Percentiles rank a stretch among this genome's conserved stretches.
phyloP scores from a whole-genome alignment of 2,329 filamentous ascomycete genomes.

The Pseudopyricularia cyperi region DNA sequence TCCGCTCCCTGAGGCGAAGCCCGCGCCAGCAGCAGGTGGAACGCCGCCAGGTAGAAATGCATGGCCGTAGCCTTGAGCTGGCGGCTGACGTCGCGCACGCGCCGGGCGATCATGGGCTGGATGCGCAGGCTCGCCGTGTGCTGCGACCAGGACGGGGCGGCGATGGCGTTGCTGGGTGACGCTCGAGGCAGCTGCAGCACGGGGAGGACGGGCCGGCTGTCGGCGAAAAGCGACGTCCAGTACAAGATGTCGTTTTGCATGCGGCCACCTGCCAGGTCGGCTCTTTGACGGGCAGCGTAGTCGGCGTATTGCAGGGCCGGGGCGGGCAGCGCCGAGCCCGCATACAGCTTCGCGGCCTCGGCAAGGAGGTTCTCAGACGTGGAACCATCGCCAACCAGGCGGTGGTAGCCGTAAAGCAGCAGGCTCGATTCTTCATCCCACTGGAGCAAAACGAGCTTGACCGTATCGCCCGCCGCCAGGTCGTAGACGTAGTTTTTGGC shows the following conservation, averaged over 20 bases:
- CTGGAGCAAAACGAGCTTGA: not conserved
- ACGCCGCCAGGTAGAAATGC: slow-evolving; percentile 1
- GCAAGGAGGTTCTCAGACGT: slow-evolving; percentile 2
- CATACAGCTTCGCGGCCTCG: not conserved
- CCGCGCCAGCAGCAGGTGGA: slow-evolving; percentile 3
- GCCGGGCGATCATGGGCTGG: not conserved
- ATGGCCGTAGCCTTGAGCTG: not conserved
- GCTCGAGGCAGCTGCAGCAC: not conserved
- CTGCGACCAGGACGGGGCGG: not conserved
- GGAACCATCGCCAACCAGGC: slow-evolving; percentile 1
- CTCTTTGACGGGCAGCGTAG: not conserved
- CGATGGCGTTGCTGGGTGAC: not conserved
- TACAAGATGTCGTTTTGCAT: not conserved
- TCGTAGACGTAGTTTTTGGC: not conserved
- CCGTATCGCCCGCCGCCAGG: not conserved
- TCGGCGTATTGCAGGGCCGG: not conserved
- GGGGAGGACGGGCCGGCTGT: not conserved
- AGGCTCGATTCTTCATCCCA: not conserved
- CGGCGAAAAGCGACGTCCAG: not conserved
- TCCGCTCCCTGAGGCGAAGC: not conserved
- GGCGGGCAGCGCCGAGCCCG: not conserved
- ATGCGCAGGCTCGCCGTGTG: not conserved
- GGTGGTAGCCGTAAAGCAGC: slow-evolving; percentile 1
- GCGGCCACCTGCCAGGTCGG: not conserved
- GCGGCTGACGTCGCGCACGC: not conserved